A percentile compares a stretch with the other conserved stretches of the same genome.
These are phyloP conservation scores for Kwoniella botswanensis DNA, from an alignment of 768 basidiomycete species.

Conservation along the genomic window DNA sequence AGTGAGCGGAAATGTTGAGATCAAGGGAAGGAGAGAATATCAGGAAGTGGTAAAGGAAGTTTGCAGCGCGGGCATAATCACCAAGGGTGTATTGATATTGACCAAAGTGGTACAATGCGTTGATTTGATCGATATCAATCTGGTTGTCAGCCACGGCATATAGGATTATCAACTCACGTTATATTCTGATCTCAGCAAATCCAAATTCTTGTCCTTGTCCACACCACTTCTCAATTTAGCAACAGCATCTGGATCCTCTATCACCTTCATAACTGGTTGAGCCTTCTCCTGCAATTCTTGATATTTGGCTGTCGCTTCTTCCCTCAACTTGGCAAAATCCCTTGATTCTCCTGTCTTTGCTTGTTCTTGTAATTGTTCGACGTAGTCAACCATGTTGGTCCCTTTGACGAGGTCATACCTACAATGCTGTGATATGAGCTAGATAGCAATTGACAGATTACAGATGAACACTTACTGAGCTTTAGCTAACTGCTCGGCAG, in stretches of 20 bases:
- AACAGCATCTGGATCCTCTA: constrained; percentile 95
- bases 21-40: constrained; percentile 92
- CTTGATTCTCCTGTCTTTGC: constrained; percentile 60
- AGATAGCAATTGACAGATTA: constrained; percentile 1
- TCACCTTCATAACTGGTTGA: constrained; percentile 89
- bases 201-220: constrained; percentile 95
- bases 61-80: constrained; percentile 93
- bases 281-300: constrained; percentile 87
- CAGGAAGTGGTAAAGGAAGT: constrained; percentile 98
- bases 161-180: constrained; percentile 63
- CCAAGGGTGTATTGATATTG: constrained; percentile 99
- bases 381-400: constrained; percentile 98
- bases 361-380: constrained; percentile 77
- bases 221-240: constrained; percentile 77
- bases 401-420: constrained; percentile 91
- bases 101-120: constrained; percentile 94
- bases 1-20: constrained; percentile 93
- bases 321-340: constrained; percentile 82
- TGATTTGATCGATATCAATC: constrained; percentile 95
- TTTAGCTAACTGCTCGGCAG: constrained; percentile 75
- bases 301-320: constrained; percentile 79
- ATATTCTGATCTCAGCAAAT: constrained; percentile 92
- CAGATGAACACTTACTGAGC: constrained; percentile 66
- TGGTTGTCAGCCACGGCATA: constrained; percentile 55
- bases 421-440: background rate